Base-by-base conservation (phyloP, 2,329 filamentous ascomycete species). In the Calycina herbarum region DNA sequence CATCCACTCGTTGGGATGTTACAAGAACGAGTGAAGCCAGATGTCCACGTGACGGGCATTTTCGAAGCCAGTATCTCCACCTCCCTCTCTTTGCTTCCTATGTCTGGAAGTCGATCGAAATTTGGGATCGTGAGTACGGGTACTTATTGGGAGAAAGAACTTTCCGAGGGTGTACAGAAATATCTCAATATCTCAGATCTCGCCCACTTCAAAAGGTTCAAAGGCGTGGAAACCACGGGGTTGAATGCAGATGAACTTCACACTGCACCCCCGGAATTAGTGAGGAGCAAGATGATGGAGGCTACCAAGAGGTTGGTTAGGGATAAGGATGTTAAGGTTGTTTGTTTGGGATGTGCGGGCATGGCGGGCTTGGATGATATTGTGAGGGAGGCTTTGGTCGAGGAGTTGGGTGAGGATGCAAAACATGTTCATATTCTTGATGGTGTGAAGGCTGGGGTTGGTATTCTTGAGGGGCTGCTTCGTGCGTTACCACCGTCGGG, bases 121-220 rank as follows among this genome's bases (percentile, higher is more conserved):
- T 97, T 95, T 82, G 94, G 93, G 1, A 95, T 98, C 68, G 89
- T 98, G 5, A 94, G 90, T 5, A 97, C 94, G 0, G 94, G 93
- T 0, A 86, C 86, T 64, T 91, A 90, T 69, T 97, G 94, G 94
- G 90, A 94, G 73, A 77, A 81, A 0, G 88, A 95, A 42, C 80
- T 97, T 13, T 81, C 79, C 0, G 79, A 83, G 0, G 93, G 90
- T 0, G 89, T 95, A 0, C 79, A 79, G 1, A 76, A 78, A 0
- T 89, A 92, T 68, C 77, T 96, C 0, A 91, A 89, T 0, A 76
- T 77, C 1, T 70, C 71, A 6, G 69, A 74, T 10, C 57, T 65
- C 77, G 75, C 15, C 66, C 67, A 29, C 29, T 68, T 68, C n/a
- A 66, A 63, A 29, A 68, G 69, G 58, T 97, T 96, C 74, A 90